Base-by-base conservation (phyloP, 1,284 basidiomycete genomes). In the Volvariella volvacea region DNA sequence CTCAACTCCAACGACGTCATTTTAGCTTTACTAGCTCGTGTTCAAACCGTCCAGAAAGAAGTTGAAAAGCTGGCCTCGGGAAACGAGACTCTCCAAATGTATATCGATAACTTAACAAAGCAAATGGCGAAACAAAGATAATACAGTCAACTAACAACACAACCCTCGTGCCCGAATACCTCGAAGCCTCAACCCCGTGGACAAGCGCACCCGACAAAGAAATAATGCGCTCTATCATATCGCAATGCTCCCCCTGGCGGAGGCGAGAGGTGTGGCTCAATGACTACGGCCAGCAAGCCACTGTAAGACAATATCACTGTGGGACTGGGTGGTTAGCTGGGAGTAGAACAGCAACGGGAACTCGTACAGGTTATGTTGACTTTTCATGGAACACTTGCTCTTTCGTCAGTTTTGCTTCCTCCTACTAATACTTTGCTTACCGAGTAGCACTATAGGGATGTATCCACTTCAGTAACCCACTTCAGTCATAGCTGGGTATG, bases 311-410 rank as follows among this genome's bases (percentile, higher is more conserved):
- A 88, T 86, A 53, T 86, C 83, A 45, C 83, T 86, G 52, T 12
- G 46, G n/a, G 44, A 36, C n/a, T n/a, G n/a, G n/a, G 34, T 15
- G 34, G 15, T 4, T 7, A 15, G 4, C 32, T 2, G 12, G 39
- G 32, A 42, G 31, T 7, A 43, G 36, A 15, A 34, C 8, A 36
- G 17, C 14, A 17, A 10, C 41, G 30, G 20, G 20, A 30, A 32
- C 42, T 59, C 83, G 46, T 55, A 87, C 83, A 97, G 70, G 59
- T 96, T 96, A 60, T 94, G 88, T 63, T 92, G 89, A 52, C 83
- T 92, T 66, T 94, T 94, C 85, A 94, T 92, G 14, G 90, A 92
- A 60, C 88, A 89, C 88, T n/a, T 90, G 51, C 1, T 46, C 22
- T 32, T 15, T 3, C 20, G 33, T 51, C 37, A 39, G 39, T 46